A percentile compares a stretch with the other conserved stretches of the same genome.
Evolutionary conservation across 2,329 filamentous ascomycete genomes (phyloP).

Genomic region (Calonectria pseudoreteaudii): DNA sequence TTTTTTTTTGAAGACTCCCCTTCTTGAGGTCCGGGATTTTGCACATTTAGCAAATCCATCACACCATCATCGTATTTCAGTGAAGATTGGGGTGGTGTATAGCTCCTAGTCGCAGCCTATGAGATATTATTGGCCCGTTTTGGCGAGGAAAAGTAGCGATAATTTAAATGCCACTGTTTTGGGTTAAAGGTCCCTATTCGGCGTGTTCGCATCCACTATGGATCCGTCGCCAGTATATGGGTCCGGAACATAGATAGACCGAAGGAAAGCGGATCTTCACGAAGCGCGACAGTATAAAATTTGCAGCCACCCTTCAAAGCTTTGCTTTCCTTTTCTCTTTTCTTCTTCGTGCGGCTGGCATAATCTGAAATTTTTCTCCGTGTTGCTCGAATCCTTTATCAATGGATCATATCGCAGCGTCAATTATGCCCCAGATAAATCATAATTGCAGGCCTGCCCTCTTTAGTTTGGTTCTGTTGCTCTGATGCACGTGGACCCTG

Average conservation of each 20-base stretch:
- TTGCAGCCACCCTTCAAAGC: conserved; percentile 37
- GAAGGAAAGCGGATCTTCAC: neutral
- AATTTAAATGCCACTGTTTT: neutral
- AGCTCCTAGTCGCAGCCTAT: no score
- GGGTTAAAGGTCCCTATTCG: neutral
- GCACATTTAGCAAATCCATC: no score
- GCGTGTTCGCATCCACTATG: conserved; percentile 19
- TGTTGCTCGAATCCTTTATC: conserved; percentile 79
- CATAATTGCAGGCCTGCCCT: conserved; percentile 80
- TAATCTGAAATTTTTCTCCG: conserved; percentile 76
- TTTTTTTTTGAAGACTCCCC: no score
- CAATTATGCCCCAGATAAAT: conserved; percentile 82
- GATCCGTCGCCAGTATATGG: neutral
- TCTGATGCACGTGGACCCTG: conserved; percentile 46
- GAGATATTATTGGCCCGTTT: no score
- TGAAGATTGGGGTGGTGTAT: no score
- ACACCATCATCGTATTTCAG: no score
- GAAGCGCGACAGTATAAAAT: conserved; percentile 44
- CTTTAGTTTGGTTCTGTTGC: conserved; percentile 57
- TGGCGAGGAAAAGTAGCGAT: no score
- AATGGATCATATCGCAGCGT: conserved; percentile 73
- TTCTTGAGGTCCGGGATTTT: no score
- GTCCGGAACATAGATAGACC: conserved; percentile 24
- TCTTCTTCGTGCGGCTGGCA: conserved; percentile 84
- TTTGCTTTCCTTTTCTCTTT: conserved; percentile 59